Base-by-base conservation (phyloP, 805 yeast species). In the Wickerhamiella slavikovae region DNA sequence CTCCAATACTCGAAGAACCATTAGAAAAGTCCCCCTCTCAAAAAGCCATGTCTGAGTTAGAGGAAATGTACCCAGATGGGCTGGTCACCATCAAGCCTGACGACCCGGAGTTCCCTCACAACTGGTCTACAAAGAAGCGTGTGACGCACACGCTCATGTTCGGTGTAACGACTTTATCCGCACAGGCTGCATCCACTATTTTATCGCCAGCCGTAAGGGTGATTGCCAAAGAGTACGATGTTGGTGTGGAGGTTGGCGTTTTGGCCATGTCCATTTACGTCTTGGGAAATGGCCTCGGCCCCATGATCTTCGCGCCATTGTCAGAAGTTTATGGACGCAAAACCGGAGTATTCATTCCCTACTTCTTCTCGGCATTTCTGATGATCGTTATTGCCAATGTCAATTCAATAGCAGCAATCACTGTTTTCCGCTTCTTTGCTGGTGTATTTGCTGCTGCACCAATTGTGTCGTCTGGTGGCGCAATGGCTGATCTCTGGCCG, bases 361-460 rank as follows among this genome's bases (percentile, higher is more conserved):
- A 65, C n/a, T 52, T 63, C 37, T 29, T 64, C 2, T 64, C 64
- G 31, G 50, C 57, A 25, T 44, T 64, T 16, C 64, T 67, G 38
- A 51, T 56, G 14, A 39, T 58, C 22, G 26, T 43, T 11, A 29
- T 35, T 5, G 49, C 48, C 3, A 34, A 34, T 17, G 71, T 71
- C 1, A 62, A 60, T 42, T 58, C 62, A 8, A 30, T 66, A 12
- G 57, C 62, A 27, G 45, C 47, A 9, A 33, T 40, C 5, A 19
- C 35, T 15, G 44, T 43, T 55, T 43, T 75, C 66, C 7, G 66
- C 60, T 43, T 64, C 59, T 3, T 70, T 62, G 55, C 75, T 67
- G 39, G 57, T 68, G 36, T 72, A 32, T 55, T 66, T 41, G 68
- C 73, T 2, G 68, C 71, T 4, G 71, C 74, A 3, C 71, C 75